Evolutionary conservation across 176 grass and related monocot species (phyloP).

Genomic region (Chloris gayana): DNA sequence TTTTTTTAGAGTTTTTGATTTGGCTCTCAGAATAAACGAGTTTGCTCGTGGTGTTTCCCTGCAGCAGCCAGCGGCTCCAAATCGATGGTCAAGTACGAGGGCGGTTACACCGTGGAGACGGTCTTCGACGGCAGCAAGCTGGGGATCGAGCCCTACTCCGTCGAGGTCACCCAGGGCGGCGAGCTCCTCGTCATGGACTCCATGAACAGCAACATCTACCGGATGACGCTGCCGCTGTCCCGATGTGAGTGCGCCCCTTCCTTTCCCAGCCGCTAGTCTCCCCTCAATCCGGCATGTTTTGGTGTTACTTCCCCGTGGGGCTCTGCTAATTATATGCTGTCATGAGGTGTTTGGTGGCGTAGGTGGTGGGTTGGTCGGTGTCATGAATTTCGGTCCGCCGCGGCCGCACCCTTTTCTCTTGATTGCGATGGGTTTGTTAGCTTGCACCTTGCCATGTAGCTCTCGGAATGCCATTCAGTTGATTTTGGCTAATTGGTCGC

Average conservation of each 20-base stretch:
- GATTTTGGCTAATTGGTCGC: conserved; percentile 7
- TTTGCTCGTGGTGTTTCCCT: conserved; percentile 22
- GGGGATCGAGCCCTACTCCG: conserved; percentile 87
- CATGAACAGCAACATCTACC: conserved; percentile 94
- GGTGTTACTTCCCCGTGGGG: conserved; percentile 22
- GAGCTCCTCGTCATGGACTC: conserved; percentile 94
- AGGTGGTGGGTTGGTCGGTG: conserved; percentile 46
- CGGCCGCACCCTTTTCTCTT: conserved; percentile 8
- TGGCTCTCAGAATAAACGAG: conserved; percentile 12
- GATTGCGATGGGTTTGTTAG: conserved; percentile 57
- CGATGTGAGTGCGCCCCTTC: conserved; percentile 59
- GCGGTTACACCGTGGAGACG: conserved; percentile 94
- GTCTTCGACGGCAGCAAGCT: conserved; percentile 97
- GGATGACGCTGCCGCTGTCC: conserved; percentile 84
- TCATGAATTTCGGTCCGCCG: conserved; percentile 43
- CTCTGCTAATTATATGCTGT: conserved; percentile 45
- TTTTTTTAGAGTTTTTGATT: too few species aligned
- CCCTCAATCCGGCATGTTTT: conserved; percentile 45
- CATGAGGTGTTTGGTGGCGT: conserved; percentile 34
- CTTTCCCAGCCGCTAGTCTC: neutral
- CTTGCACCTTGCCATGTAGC: conserved; percentile 22
- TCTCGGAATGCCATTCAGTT: conserved; percentile 18
- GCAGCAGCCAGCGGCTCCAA: conserved; percentile 55
- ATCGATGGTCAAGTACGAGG: conserved; percentile 94
- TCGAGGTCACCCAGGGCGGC: conserved; percentile 78